Conservation (phyloP, 805 yeast species). For the Yarrowia osloensis region DNA sequence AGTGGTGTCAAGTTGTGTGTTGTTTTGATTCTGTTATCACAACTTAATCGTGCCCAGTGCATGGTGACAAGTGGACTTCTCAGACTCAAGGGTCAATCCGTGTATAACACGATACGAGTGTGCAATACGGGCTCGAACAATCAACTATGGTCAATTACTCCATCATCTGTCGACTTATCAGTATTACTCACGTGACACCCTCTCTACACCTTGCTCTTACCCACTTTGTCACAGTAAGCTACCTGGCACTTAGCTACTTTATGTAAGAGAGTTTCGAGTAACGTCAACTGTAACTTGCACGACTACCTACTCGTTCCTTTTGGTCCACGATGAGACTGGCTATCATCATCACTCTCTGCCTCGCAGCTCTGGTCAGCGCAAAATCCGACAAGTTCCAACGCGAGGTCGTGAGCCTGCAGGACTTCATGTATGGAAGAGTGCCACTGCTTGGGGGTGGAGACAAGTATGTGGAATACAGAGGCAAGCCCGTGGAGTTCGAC, state of each 20-base stretch:
- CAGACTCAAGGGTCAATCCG: too few species aligned
- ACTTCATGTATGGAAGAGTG: not conserved
- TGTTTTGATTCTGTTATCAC: slow-evolving; percentile 19
- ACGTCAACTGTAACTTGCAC: not conserved
- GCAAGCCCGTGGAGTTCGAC: not conserved
- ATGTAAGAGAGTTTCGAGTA: not conserved
- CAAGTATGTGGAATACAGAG: not conserved
- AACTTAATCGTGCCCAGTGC: not conserved
- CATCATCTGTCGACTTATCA: too few species aligned
- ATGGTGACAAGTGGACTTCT: too few species aligned
- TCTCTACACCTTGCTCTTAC: not conserved
- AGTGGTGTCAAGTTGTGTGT: not conserved
- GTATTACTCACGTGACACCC: not conserved
- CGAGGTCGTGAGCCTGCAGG: not conserved
- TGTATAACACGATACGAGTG: too few species aligned
- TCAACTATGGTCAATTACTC: too few species aligned
- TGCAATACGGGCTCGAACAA: too few species aligned
- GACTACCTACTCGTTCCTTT: not conserved
- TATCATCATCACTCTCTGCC: not conserved
- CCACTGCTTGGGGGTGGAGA: not conserved
- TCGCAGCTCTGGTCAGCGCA: not conserved
- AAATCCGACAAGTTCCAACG: not conserved
- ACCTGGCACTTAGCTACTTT: not conserved
- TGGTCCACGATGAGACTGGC: not conserved
- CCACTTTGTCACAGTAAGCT: not conserved